Evolutionary conservation across 2,329 filamentous ascomycete genomes (phyloP).

Genomic region (Fusarium avenaceum): DNA sequence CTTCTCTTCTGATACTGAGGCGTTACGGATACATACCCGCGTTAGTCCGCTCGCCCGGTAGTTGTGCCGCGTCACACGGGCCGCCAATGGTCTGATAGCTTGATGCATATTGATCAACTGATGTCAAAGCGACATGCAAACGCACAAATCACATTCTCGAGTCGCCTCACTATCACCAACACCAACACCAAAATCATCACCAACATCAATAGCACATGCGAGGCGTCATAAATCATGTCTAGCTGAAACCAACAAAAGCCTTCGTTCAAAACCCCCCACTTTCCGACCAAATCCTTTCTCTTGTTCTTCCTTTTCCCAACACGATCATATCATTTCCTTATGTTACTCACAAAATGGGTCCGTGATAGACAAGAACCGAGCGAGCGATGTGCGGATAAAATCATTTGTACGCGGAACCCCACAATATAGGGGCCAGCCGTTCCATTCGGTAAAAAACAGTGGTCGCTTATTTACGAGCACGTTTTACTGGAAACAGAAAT

Average conservation of each 20-base stretch:
- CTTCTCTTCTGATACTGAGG: neutral
- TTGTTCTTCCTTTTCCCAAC: neutral
- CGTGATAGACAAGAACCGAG: neutral
- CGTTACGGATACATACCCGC: neutral
- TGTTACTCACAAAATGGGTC: no score
- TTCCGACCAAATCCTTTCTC: no score
- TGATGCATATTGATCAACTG: neutral
- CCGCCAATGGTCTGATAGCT: neutral
- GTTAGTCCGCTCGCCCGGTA: neutral
- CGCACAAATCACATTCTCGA: neutral
- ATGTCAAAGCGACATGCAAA: constrained; percentile 9
- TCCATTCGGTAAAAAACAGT: neutral
- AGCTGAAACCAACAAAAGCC: neutral
- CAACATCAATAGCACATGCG: no score
- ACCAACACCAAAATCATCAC: neutral
- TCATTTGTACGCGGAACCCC: neutral
- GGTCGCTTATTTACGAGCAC: neutral
- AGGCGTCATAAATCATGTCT: neutral
- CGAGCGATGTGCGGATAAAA: neutral
- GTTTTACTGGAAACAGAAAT: no score
- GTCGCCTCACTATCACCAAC: neutral
- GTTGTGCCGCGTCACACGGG: neutral
- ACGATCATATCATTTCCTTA: no score
- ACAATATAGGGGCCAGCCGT: neutral
- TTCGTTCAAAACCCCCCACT: no score